Evolutionary conservation across 768 basidiomycete species (phyloP).

Genomic region (Sporobolomyces roseus): DNA sequence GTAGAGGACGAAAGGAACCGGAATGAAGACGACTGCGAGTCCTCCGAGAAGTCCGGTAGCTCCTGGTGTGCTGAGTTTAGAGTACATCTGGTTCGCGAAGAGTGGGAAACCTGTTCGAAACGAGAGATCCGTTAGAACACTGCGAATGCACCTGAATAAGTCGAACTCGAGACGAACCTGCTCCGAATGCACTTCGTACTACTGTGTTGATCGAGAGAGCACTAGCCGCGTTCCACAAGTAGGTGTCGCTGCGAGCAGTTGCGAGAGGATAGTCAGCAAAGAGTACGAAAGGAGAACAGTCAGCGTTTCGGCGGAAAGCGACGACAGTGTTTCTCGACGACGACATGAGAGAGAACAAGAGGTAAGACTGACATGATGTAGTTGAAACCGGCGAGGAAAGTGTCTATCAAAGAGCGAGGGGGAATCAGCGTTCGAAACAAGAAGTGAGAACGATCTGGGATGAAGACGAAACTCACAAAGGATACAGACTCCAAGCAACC

Average conservation of each 20-base stretch:
- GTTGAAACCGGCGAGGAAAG: conserved; percentile 42
- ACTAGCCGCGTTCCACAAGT: conserved; percentile 40
- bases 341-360: background rate
- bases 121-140: background rate
- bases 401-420: conserved; percentile 23
- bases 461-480: conserved; percentile 36
- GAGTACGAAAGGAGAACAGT: too few species aligned
- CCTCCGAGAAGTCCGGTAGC: conserved; percentile 41
- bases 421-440: background rate
- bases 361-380: conserved; percentile 37
- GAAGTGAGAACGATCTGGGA: background rate
- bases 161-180: background rate
- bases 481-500: conserved; percentile 35
- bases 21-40: conserved; percentile 32
- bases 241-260: too few species aligned
- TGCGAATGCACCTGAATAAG: background rate
- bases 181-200: conserved; percentile 41
- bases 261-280: too few species aligned
- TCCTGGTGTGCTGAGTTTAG: conserved; percentile 33
- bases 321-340: background rate
- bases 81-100: conserved; percentile 42
- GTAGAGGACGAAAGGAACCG: conserved; percentile 36
- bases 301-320: too few species aligned
- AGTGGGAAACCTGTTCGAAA: conserved; percentile 37
- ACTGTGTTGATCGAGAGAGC: conserved; percentile 45